Conservation (phyloP, 495 filamentous ascomycete genomes). For the Penicillium flavigenum region DNA sequence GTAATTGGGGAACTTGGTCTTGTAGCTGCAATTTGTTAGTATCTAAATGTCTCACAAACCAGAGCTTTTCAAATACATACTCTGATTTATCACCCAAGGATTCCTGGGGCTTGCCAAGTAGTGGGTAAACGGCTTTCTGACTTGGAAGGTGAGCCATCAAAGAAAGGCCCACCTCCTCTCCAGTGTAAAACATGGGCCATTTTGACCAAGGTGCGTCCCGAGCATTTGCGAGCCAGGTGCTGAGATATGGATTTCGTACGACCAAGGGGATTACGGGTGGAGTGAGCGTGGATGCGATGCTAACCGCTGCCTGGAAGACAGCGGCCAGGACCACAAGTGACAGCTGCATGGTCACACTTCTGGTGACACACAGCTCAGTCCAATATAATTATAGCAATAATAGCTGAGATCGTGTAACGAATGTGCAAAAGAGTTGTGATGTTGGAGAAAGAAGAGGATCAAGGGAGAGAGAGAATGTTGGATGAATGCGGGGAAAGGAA, state of each 20-base stretch:
- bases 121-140: conserved; percentile 72
- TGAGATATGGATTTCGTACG: conserved; percentile 90
- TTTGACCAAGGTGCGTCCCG: conserved; percentile 81
- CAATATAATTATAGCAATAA: neutral
- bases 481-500: conserved; percentile 5
- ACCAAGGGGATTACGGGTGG: conserved; percentile 85
- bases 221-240: conserved; percentile 79
- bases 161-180: conserved; percentile 78
- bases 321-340: conserved; percentile 36
- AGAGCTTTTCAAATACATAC: conserved; percentile 30
- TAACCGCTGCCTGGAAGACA: conserved; percentile 38
- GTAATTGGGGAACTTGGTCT: conserved; percentile 69
- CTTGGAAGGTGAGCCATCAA: conserved; percentile 75
- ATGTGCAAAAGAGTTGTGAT: neutral
- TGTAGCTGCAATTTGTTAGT: conserved; percentile 47
- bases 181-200: conserved; percentile 96
- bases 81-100: conserved; percentile 54
- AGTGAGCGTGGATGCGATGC: conserved; percentile 51
- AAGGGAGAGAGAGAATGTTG: conserved; percentile 16
- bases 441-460: neutral
- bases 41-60: neutral
- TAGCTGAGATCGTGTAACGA: neutral
- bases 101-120: conserved; percentile 86
- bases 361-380: neutral
- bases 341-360: conserved; percentile 34